These are phyloP conservation scores for Yarrowia keelungensis DNA, from an alignment of 805 yeast species.

Conservation along the genomic window DNA sequence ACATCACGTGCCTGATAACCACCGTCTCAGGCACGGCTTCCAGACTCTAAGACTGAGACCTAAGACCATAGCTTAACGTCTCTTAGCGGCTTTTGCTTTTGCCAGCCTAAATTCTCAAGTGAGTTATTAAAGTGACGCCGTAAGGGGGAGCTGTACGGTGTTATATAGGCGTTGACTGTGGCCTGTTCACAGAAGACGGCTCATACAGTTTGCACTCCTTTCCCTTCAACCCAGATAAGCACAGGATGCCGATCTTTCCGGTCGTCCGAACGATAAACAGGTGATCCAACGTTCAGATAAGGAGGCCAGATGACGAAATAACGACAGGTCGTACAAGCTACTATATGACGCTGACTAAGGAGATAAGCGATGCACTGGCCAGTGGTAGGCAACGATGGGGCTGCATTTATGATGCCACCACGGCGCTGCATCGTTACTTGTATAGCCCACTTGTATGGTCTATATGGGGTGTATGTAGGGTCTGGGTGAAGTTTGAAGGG, in stretches of 20 bases:
- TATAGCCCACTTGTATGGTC: not conserved
- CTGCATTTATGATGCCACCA: too few relatives aligned
- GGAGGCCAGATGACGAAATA: not conserved
- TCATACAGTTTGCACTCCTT: too few relatives aligned
- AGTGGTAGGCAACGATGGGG: too few relatives aligned
- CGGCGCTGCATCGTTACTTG: too few relatives aligned
- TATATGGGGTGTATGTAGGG: not conserved
- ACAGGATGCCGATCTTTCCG: constrained; percentile 6
- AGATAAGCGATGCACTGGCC: too few relatives aligned
- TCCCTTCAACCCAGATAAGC: constrained; percentile 1
- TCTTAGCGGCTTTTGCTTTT: constrained; percentile 10
- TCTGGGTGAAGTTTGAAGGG: not conserved
- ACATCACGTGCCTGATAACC: too few relatives aligned
- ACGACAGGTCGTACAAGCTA: not conserved
- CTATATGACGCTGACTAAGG: not conserved
- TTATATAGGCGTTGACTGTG: too few relatives aligned
- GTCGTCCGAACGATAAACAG: constrained; percentile 22
- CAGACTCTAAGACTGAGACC: not conserved
- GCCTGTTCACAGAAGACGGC: too few relatives aligned
- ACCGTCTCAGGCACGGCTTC: not conserved
- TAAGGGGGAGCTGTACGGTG: not conserved
- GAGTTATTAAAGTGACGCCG: constrained; percentile 6
- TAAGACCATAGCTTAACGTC: constrained; percentile 6
- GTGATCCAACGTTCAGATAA: constrained; percentile 1
- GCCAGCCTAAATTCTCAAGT: not conserved